Conservation (phyloP, 1,284 basidiomycete species). For the Sporisorium iseilematis-ciliati region DNA sequence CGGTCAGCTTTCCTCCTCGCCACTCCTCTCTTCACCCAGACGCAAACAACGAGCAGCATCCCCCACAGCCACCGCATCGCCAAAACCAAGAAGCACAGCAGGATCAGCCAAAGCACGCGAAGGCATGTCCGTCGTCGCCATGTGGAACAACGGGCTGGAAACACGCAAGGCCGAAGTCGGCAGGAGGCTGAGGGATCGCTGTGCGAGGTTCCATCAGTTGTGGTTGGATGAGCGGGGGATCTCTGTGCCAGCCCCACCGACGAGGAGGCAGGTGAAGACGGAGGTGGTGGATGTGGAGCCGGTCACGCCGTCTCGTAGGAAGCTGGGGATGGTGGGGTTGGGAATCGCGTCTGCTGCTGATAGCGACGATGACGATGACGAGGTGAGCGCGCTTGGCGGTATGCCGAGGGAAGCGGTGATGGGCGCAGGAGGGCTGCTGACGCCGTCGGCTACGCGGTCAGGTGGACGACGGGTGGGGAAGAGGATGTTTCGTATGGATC, state of each 20-base stretch:
- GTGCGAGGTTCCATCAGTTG: conserved; percentile 45
- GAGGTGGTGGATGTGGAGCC: conserved; percentile 3
- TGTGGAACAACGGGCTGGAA: conserved; percentile 67
- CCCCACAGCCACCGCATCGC: conserved; percentile 16
- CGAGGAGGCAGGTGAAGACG: not conserved
- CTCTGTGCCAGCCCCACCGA: conserved; percentile 7
- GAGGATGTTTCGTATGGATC: conserved; percentile 44
- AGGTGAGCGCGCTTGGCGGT: no score
- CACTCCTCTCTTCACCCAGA: conserved; percentile 19
- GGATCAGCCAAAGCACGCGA: conserved; percentile 36
- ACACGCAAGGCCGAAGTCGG: conserved; percentile 58
- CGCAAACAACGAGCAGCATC: conserved; percentile 8
- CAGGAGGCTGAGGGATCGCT: conserved; percentile 44
- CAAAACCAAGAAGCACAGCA: conserved; percentile 16
- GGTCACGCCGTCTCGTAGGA: conserved; percentile 22
- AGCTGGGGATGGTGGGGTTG: conserved; percentile 6
- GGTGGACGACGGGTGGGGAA: conserved; percentile 36
- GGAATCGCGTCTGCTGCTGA: conserved; percentile 71
- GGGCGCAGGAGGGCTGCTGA: conserved; percentile 42
- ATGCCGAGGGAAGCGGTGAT: conserved; percentile 82
- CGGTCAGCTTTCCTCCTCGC: conserved; percentile 9
- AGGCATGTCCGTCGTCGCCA: conserved; percentile 60
- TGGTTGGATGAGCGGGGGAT: conserved; percentile 51
- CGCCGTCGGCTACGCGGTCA: conserved; percentile 42
- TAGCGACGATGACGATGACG: conserved; percentile 84